phyloP scores from a whole-genome alignment of 1,139 yeast species.

The Debaryomycetaceae sp. region DNA sequence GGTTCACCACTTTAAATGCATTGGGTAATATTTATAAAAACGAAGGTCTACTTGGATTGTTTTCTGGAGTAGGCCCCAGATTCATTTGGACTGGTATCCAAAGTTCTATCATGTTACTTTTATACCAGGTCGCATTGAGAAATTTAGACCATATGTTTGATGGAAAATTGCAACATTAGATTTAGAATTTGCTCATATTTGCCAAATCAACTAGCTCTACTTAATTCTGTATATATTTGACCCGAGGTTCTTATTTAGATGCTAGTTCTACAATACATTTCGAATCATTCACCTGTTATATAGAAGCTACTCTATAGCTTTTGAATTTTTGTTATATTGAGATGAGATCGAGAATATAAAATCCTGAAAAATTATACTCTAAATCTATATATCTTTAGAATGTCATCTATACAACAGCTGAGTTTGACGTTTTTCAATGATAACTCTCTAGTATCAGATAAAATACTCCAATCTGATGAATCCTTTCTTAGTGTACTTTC shows the following conservation, averaged over 20 bases:
- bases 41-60: constrained; percentile 79
- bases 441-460: constrained; percentile 41
- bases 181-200: neutral
- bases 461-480: constrained; percentile 15
- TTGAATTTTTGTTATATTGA: no score
- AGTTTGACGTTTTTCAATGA: constrained; percentile 58
- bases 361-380: no score
- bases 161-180: constrained; percentile 5
- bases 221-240: neutral
- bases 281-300: no score
- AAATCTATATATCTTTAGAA: no score
- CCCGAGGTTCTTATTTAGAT: no score
- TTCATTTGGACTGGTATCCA: constrained; percentile 96
- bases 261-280: no score
- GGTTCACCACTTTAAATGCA: constrained; percentile 61
- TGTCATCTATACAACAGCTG: constrained; percentile 43
- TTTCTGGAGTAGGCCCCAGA: constrained; percentile 95
- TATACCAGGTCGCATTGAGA: constrained; percentile 65
- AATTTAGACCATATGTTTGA: constrained; percentile 29
- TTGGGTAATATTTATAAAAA: constrained; percentile 60
- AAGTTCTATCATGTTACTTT: constrained; percentile 87
- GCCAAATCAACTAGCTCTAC: neutral
- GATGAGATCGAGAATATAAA: no score
- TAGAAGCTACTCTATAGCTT: no score
- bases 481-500: constrained; percentile 46